Evolutionary conservation across 2,329 filamentous ascomycete species (phyloP), one percentile per base, ranked within the genome.

Genomic region (Beauveria scarabaeidicola): DNA sequence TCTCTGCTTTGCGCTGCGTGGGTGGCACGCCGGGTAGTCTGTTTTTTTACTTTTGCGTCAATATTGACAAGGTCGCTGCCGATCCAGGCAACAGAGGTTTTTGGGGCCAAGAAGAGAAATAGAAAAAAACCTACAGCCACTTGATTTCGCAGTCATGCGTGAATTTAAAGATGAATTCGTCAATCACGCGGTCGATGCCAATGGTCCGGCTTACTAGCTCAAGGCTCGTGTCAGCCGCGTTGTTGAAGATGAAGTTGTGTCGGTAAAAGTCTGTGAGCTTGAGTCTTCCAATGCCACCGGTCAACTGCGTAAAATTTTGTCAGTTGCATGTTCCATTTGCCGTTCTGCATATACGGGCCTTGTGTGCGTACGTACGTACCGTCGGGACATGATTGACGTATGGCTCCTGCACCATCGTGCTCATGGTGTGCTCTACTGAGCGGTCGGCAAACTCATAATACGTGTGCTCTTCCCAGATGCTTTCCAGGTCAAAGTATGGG

Each of bases 351-450:
- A 36, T 13, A 11, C 3, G 5, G 8, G 29, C 5, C 3, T 23
- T 6, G n/a, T 29, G 6, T 43, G 64, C 78, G 75, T 67, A 85
- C 77, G 0, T 43, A 64, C 78, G 75, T 67, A 85, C 77, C 0
- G 86, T 90, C 0, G 87, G 85, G 8, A 90, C 77, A 68, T 91
- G 86, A 68, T 91, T 90, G 5, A 91, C 88, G 66, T 91, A 90
- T 4, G 88, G 88, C 69, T 90, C 83, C 6, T 61, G 62, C 62
- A 90, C 87, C 88, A 91, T 91, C 0, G 88, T 91, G 11, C 77
- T 78, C 88, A 91, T 91, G 0, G 88, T 91, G 62, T 82, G 80
- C 61, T 82, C 83, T 0, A 90, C 87, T 8, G 81, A 82, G 21
- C 87, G 79, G 59, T 84, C 81, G 2, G 72, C 83, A 68, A 92